Evolutionary conservation across 1,284 basidiomycete genomes (phyloP), one percentile per base, ranked within the genome.

Genomic region (Ceratobasidium sp.): DNA sequence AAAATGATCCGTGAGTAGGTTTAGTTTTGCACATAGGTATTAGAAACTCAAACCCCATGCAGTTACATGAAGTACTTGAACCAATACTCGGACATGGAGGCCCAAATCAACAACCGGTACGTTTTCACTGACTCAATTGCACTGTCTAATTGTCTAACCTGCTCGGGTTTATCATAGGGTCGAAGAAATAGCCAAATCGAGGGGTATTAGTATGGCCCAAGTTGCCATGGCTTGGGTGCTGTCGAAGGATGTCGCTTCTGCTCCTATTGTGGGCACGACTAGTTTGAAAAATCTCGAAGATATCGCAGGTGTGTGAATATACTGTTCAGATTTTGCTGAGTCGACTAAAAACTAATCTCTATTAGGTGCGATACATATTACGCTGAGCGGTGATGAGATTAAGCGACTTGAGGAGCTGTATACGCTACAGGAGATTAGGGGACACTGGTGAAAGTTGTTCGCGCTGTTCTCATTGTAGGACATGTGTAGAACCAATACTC

Each of bases 251-350:
- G 23, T 59, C 9, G 84, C 88, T 13, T 81, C 84, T 21, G 86
- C 86, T 8, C 87, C 87, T 1, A 87, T 88, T 76, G 82, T 88
- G 16, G 87, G 87, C 1, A 84, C 84, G 7, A 87, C 85, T 7
- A 85, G 80, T 55, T 77, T 87, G 9, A 80, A 84, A 75, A 86
- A 87, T 77, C 78, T 88, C 16, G 80, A 83, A 72, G 86, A 87
- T 58, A 80, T 85, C 64, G 80, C 87, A 46, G 32, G 75, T 73
- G 44, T 9, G 50, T 67, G n/a, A 30, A 26, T 4, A 46, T 43
- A 30, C 14, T 43, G 14, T 44, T 8, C 11, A 59, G 35, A 21
- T 38, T 9, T 44, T 54, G 14, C 35, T 28, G 13, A 16, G 13
- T 13, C 52, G n/a, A n/a, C 18, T 28, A 6, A 16, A 28, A 9